Evolutionary conservation across 441 rosid genomes (phyloP), one percentile per base, ranked within the genome.

Genomic region (Erodium trifolium): DNA sequence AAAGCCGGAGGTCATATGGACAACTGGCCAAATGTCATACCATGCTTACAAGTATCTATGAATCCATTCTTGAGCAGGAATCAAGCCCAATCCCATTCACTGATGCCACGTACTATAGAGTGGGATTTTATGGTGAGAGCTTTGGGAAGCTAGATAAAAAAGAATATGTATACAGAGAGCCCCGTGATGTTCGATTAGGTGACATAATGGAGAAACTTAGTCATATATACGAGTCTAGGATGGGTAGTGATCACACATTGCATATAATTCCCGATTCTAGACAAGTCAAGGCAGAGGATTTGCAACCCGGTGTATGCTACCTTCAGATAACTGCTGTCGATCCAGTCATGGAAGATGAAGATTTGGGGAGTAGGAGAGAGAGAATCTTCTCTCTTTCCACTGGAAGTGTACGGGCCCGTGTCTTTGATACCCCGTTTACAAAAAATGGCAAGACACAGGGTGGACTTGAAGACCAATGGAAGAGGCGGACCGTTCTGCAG

Each of bases 201-300:
- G 99, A 92, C 84, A 94, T 94, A 84, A 94, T 94, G 99, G 98
- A 94, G 81, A 94, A 94, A 76, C 90, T 94, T 70, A 92, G 98
- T 79, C 99, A 92, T 81, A 92, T 87, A 77, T 94, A 92, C 29
- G 97, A 94, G 81, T 81, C 97, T 39, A 85, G 87, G 84, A 88
- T 90, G 97, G 99, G 92, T 67, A 89, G 91, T 19, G 85, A 86
- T 75, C 93, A 92, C 76, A 90, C 92, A 8, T 73, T 94, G 78
- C 99, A 81, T 75, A 86, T 94, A 18, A 92, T 94, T 72, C 99
- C 92, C 16, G 98, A 94, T 85, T 94, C 98, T 5, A 82, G 97
- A 73, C 98, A 94, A 76, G 99, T 94, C 12, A 94, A 92, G 82
- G 96, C 97, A 12, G 99, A 92, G 19, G 99, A 94, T 78, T 76